Conservation (phyloP, 2,329 filamentous ascomycete species). For the Ceratocystis colombiana region DNA sequence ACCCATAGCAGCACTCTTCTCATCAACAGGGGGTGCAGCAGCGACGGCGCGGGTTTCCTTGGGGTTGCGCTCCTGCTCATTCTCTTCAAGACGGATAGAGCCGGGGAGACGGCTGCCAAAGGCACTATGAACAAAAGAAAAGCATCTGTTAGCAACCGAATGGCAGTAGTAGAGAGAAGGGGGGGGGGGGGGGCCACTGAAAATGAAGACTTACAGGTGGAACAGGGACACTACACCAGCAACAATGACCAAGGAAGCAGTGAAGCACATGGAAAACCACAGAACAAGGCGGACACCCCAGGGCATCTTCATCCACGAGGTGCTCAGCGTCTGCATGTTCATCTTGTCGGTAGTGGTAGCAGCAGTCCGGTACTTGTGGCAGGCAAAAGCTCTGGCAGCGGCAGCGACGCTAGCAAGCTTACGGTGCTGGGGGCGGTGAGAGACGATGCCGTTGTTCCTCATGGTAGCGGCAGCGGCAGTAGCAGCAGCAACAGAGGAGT, state of each 20-base stretch:
- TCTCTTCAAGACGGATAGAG: constrained; percentile 22
- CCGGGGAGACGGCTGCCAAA: not conserved
- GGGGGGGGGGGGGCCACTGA: too few species aligned
- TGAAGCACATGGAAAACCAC: constrained; percentile 23
- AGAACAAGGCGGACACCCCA: constrained; percentile 18
- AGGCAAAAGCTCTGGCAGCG: not conserved
- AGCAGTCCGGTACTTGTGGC: constrained; percentile 6
- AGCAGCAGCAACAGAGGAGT: constrained; percentile 11
- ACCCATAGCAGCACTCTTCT: not conserved
- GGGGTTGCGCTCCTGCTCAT: constrained; percentile 8
- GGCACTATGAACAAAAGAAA: not conserved
- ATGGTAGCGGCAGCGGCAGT: not conserved
- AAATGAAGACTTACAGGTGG: constrained; percentile 18
- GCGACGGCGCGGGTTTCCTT: not conserved
- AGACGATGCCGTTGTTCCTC: not conserved
- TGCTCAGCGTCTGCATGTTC: constrained; percentile 15
- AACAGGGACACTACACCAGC: constrained; percentile 3
- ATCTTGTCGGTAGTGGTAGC: not conserved
- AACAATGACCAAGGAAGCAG: constrained; percentile 19
- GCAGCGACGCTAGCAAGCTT: not conserved
- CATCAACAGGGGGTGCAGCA: not conserved
- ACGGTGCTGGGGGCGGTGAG: not conserved
- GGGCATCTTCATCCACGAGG: constrained; percentile 20
- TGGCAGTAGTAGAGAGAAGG: not conserved
- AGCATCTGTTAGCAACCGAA: not conserved